Evolutionary conservation across 2,329 filamentous ascomycete genomes (phyloP).

Genomic region (Trichoderma atrobrunneum): DNA sequence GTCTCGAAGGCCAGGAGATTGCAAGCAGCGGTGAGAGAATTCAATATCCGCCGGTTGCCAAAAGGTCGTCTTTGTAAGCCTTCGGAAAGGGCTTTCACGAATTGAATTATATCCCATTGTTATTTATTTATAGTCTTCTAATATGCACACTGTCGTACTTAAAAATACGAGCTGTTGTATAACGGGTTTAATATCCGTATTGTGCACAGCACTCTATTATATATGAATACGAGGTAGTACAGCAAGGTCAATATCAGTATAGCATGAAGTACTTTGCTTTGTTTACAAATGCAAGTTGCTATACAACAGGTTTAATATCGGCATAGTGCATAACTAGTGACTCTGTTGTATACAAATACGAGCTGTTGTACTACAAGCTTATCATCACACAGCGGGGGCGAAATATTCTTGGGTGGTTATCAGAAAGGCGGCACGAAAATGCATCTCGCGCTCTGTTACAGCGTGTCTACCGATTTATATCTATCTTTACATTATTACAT

Average conservation of each 20-base stretch:
- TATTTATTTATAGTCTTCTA: neutral
- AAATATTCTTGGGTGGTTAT: neutral
- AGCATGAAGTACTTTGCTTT: neutral
- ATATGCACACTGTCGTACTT: neutral
- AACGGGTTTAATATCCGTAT: neutral
- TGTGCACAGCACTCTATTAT: neutral
- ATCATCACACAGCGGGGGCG: neutral
- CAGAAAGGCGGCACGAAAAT: neutral
- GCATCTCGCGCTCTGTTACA: neutral
- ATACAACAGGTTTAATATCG: neutral
- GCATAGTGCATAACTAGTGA: no score
- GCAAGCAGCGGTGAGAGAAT: neutral
- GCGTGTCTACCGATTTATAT: fast-evolving
- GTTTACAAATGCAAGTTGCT: neutral
- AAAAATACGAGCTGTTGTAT: neutral
- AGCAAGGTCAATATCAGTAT: neutral
- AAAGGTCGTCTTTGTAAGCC: neutral
- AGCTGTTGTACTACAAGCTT: neutral
- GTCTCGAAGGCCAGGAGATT: neutral
- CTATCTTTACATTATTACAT: neutral
- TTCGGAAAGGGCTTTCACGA: neutral
- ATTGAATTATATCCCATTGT: neutral
- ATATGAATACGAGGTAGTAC: neutral
- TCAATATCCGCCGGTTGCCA: neutral
- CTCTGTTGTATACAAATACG: neutral